Evolutionary conservation across 305 asterid genomes (phyloP).

Genomic region (Striga hermonthica): DNA sequence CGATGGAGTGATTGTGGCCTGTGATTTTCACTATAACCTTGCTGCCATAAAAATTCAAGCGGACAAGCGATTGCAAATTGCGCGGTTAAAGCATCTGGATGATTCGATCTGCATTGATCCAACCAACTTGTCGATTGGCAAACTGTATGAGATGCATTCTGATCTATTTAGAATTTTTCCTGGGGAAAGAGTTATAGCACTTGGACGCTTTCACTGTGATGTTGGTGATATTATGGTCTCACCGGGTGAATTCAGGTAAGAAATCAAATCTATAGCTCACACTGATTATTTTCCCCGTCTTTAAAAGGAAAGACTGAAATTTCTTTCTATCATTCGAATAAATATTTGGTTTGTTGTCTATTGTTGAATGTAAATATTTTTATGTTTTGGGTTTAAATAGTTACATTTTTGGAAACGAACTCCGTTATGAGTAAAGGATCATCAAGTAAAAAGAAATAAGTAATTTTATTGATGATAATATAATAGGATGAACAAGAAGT

Average conservation of each 20-base stretch:
- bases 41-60: background rate
- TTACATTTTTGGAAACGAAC: background rate
- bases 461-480: no score
- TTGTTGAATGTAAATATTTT: no score
- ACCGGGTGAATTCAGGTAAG: slow-evolving; percentile 1
- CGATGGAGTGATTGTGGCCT: background rate
- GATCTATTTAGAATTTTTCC: background rate
- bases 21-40: background rate
- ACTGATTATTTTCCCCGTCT: background rate
- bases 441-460: no score
- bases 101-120: background rate
- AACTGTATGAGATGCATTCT: background rate
- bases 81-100: background rate
- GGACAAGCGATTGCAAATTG: background rate
- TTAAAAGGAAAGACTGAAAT: background rate
- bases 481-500: no score
- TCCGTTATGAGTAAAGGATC: background rate
- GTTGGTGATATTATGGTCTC: background rate
- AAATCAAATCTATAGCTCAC: background rate
- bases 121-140: background rate
- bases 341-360: background rate
- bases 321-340: background rate
- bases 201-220: background rate
- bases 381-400: background rate
- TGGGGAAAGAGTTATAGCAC: background rate